Base-by-base conservation (phyloP, 257 asterid genomes). In the Solanum sparsipilum region DNA sequence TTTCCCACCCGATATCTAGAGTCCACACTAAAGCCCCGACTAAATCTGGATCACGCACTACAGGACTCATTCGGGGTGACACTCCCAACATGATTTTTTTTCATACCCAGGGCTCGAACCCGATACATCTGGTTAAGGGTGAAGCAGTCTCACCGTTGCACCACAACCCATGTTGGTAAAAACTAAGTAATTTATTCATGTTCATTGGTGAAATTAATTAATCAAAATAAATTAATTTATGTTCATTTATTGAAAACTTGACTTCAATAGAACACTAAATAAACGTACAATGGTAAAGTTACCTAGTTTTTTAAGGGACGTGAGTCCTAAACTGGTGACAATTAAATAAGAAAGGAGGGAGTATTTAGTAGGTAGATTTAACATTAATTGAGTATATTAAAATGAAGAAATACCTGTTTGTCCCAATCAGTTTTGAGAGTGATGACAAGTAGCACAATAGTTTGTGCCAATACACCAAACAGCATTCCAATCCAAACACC, bases 401-500 rank as follows among this genome's bases (percentile, higher is more conserved):
- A 23, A 63, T 23, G 70, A 63, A 63, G 7, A 63, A 68, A 9
- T 85, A 91, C 94, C 90, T 93, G 93, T 84, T 86, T 88, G 25
- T 92, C 93, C 96, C 94, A 93, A 85, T 93, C 93, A 20, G 92
- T 92, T 72, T 63, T 90, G 71, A 81, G 91, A 63, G 94, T 92
- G 48, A 93, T 87, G 65, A 90, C 16, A 20, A 88, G 78, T 16
- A 92, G 92, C 16, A 91, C 87, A 4, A 35, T 60, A 5, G 96
- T 92, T 56, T 93, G 96, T 32, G 91, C 89, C 20, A 82, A 68
- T 0, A 88, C 89, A 10, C 96, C 96, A 5, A 90, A 71, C 44
- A 90, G 5, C 92, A 92, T 93, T 86, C 95, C 94, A 18, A 90
- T 89, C 94, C 95, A 93, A 20, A 92, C 92, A 23, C 95, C 95